These are phyloP conservation scores for Aleurites moluccanus DNA, from an alignment of 441 rosid genomes.

Conservation along the genomic window DNA sequence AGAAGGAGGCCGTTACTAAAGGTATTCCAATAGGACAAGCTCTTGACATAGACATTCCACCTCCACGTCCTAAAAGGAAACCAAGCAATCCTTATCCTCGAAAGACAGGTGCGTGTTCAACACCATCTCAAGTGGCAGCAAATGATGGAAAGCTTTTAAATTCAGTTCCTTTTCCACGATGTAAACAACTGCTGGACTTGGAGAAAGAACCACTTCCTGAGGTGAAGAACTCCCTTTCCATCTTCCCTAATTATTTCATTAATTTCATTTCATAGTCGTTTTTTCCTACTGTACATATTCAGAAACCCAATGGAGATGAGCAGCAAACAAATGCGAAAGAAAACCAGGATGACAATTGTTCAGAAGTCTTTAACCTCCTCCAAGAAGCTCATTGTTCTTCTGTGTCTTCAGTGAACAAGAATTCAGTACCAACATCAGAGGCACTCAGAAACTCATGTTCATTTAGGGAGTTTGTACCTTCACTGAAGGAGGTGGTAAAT, in stretches of 20 bases:
- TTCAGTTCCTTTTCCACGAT: constrained; percentile 43
- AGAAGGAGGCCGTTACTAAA: constrained; percentile 90
- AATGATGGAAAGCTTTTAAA: constrained; percentile 57
- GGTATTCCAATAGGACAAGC: constrained; percentile 79
- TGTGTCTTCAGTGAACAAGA: constrained; percentile 50
- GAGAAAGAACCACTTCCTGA: constrained; percentile 64
- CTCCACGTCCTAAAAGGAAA: constrained; percentile 98
- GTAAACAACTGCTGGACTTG: constrained; percentile 57
- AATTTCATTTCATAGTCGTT: constrained; percentile 9
- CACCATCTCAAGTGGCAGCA: constrained; percentile 42
- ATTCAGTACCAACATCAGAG: constrained; percentile 32
- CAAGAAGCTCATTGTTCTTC: constrained; percentile 61
- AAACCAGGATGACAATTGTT: constrained; percentile 61
- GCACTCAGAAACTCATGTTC: constrained; percentile 41
- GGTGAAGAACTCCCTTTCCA: constrained; percentile 43
- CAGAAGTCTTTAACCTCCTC: constrained; percentile 51
- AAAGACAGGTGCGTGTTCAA: constrained; percentile 50
- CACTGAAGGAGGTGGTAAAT: constrained; percentile 45
- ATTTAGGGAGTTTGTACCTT: constrained; percentile 56
- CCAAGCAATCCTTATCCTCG: constrained; percentile 97
- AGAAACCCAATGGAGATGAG: constrained; percentile 51
- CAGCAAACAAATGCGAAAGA: constrained; percentile 49
- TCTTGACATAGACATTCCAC: constrained; percentile 85
- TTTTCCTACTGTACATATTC: constrained; percentile 22
- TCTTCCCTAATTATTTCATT: constrained; percentile 12